These are phyloP conservation scores for Fusarium beomiforme DNA, from an alignment of 2,329 filamentous ascomycete species.

Conservation along the genomic window DNA sequence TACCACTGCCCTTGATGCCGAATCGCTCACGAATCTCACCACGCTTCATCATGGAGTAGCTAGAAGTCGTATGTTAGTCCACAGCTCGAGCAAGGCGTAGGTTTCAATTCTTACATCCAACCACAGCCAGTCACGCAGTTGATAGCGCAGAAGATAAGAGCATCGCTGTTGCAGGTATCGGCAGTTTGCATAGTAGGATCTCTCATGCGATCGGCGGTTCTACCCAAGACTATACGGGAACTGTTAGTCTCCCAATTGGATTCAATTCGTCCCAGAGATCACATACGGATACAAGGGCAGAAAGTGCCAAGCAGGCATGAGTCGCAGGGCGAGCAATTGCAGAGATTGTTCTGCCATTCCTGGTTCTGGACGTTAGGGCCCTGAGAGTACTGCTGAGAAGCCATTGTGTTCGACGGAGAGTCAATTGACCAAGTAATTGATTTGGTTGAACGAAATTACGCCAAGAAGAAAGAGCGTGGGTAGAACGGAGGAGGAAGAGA, in stretches of 20 bases:
- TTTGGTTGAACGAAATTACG: background rate
- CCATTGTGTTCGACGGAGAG: constrained; percentile 32
- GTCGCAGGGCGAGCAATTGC: constrained; percentile 53
- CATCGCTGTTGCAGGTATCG: constrained; percentile 54
- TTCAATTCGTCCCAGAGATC: background rate
- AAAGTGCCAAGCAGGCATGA: constrained; percentile 53
- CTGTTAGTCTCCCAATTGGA: constrained; percentile 20
- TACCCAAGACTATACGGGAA: constrained; percentile 52
- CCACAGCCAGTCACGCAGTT: constrained; percentile 54
- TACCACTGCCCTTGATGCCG: constrained; percentile 60
- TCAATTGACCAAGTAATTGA: background rate
- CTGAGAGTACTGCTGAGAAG: constrained; percentile 37
- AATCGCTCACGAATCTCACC: constrained; percentile 62
- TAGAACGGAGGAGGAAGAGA: background rate
- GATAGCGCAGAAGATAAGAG: constrained; percentile 52
- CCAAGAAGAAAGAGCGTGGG: background rate
- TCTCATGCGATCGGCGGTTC: constrained; percentile 56
- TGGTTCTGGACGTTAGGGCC: constrained; percentile 43
- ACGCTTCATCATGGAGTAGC: constrained; percentile 63
- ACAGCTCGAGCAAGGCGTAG: background rate
- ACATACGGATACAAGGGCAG: constrained; percentile 57
- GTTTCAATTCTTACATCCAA: constrained; percentile 55
- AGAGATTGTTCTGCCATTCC: constrained; percentile 53
- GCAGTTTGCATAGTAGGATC: constrained; percentile 55
- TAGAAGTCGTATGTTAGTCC: constrained; percentile 29